Evolutionary conservation across 176 grass and related monocot species (phyloP), one percentile per base, ranked within the genome.

Genomic region (Eleusine coracana): DNA sequence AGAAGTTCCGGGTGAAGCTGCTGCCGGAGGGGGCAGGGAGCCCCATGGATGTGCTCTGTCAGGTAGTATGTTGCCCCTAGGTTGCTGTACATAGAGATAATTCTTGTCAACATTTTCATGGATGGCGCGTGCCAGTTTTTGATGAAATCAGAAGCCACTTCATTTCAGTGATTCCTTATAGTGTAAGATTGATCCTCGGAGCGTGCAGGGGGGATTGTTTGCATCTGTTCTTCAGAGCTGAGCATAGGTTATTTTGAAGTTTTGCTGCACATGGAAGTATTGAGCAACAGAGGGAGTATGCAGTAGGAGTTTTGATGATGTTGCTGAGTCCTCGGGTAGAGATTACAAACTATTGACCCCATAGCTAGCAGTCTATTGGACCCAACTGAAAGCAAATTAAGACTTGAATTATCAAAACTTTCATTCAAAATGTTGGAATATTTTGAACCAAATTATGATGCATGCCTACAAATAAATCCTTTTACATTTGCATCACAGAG

Each of bases 1-100:
- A 99, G 77, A 99, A 99, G 64, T 99, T 93, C 81, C 75, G 96
- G 71, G 93, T 99, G 5, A 99, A 93, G 83, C 85, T 99, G 80
- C 80, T 99, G 85, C 86, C 96, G 1, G 96, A 99, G 83, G 91
- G 91, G 0, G 88, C 90, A 18, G 96, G 96, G 61, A 96, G 87
- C 74, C 80, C 84, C 77, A 90, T 91, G 91, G 93, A 99, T 81
- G 96, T 99, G 51, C 91, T 99, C 16, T 99, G 91, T 70, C 93
- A 99, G 96, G 93, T 98, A 84, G 38, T 20, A 27, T 55, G 14
- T 28, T 61, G 1, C 14, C 62, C 31, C 8, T 14, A 2, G 4
- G 36, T 52, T 66, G 34, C 7, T 7, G 1, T 31, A 44, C 5
- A 1, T 25, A 25, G 3, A 14, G 44, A 65, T 40, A 17, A 39